Base-by-base conservation (phyloP, 2,329 filamentous ascomycete genomes). In the Didymosphaeria variabile region DNA sequence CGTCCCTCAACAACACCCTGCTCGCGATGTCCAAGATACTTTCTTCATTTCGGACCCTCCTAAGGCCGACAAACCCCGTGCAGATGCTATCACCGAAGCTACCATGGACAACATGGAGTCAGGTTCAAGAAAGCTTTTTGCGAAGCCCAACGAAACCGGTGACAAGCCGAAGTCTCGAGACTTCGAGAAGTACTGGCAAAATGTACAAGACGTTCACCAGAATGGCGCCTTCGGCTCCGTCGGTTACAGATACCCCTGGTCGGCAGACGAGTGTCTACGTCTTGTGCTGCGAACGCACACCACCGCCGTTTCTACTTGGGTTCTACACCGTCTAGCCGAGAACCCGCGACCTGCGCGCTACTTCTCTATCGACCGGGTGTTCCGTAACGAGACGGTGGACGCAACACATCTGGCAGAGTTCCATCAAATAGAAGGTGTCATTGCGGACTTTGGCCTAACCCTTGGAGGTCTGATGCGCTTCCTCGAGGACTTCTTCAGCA, bases 321-420 rank as follows among this genome's bases (percentile, higher is more conserved):
- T 97, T 84, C 87, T 99, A 67, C 90, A 97, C 82, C 93, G 93
- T 75, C 87, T 99, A 55, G 93, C 95, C 31, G 87, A 90, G 59
- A 87, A 91, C 76, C 93, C 92, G 61, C 90, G 92, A 15, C 91
- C 92, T 5, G 93, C 93, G n/a, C 90, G 94, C 64, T 98, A 97
- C 84, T 99, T 99, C 85, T 97, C 93, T 64, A 99, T 99, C 77
- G 95, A 99, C 81, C 89, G 95, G 57, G 95, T 99, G 63, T 99
- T 99, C 90, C 89, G 93, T 68, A 99, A 99, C 80, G 95, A 99
- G 81, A 93, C 93, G 2, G 94, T 99, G 60, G 95, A 99, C 75
- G 94, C 94, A 15, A 99, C 95, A 9, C 95, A 99, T 84, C 81
- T 99, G 74, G 94, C 93, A 42, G 95, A 99, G 80, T 99, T 99